Base-by-base conservation (phyloP, 805 yeast species). In the Kazachstania africana region DNA sequence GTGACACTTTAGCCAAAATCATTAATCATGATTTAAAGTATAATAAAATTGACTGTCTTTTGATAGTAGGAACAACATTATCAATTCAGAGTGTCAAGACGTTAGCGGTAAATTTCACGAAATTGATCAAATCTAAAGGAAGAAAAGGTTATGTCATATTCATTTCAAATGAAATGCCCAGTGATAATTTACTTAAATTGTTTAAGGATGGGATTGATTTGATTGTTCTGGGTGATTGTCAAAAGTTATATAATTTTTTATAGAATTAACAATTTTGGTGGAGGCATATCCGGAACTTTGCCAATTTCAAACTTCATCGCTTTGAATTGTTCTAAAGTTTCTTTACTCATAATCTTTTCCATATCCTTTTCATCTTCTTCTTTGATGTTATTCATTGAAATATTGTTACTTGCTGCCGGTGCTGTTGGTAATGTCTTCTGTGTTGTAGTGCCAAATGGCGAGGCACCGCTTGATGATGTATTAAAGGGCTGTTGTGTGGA, bases 31-130 rank as follows among this genome's bases (percentile, higher is more conserved):
- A 85, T 53, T 53, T 81, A 26, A 65, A 62, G 36, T 12, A 16
- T 5, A 55, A 65, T 8, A 67, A 66, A 24, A 85, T 93, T 12
- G 95, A 85, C 50, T 77, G 88, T 44, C 56, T 84, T 28, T 57
- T 85, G 5, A 76, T 85, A 31, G 81, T 79, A 6, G 95, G 95
- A 3, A 85, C 95, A 0, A 76, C 93, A 2, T 61, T 85, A 36
- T 76, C 80, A 47, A 85, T 85, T 17, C 84, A 84, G 0, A 83
- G 83, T 2, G 84, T 77, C 8, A 57, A 70, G 42, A 58, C 76
- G 35, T 48, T 77, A 27, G 78, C 74, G 6, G 68, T 65, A 39
- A 80, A 76, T 42, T 61, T 78, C 60, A 65, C 77, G 1, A 64
- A 64, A 36, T 65, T 68, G 5, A 73, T 76, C 3, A 75, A 68